These are phyloP conservation scores for Thermothelomyces thermophilus DNA, from an alignment of 2,329 filamentous ascomycete genomes.

Conservation along the genomic window DNA sequence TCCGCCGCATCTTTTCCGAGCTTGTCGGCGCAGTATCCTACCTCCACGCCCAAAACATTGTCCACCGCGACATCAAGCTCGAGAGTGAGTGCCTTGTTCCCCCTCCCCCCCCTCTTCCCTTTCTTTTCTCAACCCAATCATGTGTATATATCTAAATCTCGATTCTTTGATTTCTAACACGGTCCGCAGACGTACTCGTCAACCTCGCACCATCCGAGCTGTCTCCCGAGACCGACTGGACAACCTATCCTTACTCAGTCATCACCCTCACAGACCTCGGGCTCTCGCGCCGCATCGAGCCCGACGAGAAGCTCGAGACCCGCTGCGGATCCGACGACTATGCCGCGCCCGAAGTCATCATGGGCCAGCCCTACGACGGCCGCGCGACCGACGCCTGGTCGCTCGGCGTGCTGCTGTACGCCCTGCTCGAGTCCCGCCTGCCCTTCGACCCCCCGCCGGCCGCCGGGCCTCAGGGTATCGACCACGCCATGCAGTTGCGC, in stretches of 20 bases:
- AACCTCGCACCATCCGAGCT: slow-evolving; percentile 69
- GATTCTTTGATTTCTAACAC: slow-evolving; percentile 10
- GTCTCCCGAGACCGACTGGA: slow-evolving; percentile 59
- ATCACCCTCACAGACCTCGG: slow-evolving; percentile 89
- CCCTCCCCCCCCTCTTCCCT: neutral
- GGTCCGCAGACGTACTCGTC: slow-evolving; percentile 70
- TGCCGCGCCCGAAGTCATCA: slow-evolving; percentile 89
- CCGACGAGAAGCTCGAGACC: slow-evolving; percentile 84
- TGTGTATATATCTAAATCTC: neutral
- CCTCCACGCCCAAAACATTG: slow-evolving; percentile 77
- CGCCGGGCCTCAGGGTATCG: slow-evolving; percentile 44
- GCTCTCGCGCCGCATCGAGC: slow-evolving; percentile 75
- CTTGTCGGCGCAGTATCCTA: slow-evolving; percentile 79
- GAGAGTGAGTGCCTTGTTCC: slow-evolving; percentile 42
- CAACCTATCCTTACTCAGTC: slow-evolving; percentile 71
- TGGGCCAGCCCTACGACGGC: slow-evolving; percentile 92
- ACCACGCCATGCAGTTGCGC: slow-evolving; percentile 50
- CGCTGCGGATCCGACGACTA: slow-evolving; percentile 96
- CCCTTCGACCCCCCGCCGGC: slow-evolving; percentile 82
- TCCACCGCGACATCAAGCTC: slow-evolving; percentile 95
- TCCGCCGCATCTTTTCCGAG: slow-evolving; percentile 85
- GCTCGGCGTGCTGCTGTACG: slow-evolving; percentile 85
- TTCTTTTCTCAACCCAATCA: neutral
- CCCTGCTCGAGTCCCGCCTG: slow-evolving; percentile 83
- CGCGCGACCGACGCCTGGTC: slow-evolving; percentile 92